These are phyloP conservation scores for Trichoderma koningiopsis DNA, from an alignment of 2,329 filamentous ascomycete species.

Conservation along the genomic window DNA sequence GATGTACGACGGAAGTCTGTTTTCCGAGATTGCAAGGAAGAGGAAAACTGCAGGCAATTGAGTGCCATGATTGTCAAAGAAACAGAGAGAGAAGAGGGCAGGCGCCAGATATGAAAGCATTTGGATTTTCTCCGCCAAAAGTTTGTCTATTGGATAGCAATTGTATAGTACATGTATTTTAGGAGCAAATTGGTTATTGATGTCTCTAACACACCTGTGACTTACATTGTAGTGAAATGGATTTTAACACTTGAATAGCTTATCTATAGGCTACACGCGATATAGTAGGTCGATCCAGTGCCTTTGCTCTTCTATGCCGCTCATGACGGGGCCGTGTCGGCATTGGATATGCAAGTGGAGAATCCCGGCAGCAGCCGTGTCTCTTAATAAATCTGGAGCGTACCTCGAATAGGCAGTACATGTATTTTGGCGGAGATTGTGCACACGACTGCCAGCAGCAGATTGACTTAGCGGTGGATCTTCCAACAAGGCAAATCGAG, in stretches of 20 bases:
- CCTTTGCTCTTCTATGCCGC: neutral
- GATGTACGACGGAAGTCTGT: slow-evolving; percentile 32
- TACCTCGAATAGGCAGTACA: neutral
- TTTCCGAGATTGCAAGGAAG: slow-evolving; percentile 26
- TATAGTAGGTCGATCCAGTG: neutral
- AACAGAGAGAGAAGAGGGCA: neutral
- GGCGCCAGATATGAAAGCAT: neutral
- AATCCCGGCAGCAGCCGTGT: neutral
- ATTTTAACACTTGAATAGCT: neutral
- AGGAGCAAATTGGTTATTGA: neutral
- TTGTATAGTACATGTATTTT: neutral
- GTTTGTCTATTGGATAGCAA: neutral
- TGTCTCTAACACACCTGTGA: neutral
- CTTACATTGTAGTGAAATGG: neutral
- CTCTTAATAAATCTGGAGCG: neutral
- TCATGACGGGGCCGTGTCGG: neutral
- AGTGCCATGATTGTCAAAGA: neutral
- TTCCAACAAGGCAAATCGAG: neutral
- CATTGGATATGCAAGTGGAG: neutral
- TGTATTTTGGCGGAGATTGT: slow-evolving; percentile 10
- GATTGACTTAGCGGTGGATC: neutral
- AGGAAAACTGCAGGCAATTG: neutral
- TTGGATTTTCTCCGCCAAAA: neutral
- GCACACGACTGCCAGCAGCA: neutral
- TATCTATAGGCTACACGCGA: neutral